Evolutionary conservation across 2,329 filamentous ascomycete species (phyloP), one percentile per base, ranked within the genome.

Genomic region (Colletotrichum camelliae): DNA sequence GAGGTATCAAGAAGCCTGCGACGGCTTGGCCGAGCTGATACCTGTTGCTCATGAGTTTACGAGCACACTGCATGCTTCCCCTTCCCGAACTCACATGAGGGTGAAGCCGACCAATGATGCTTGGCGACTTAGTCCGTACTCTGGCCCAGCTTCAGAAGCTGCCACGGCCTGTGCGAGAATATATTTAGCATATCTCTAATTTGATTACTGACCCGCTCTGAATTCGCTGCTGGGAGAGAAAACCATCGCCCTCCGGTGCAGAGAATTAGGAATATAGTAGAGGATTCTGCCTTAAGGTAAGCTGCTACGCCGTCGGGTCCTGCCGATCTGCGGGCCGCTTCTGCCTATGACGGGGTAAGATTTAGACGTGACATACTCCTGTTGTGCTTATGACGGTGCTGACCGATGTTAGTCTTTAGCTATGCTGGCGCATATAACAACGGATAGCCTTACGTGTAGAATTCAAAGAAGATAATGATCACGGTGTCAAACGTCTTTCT

Each of bases 1-100:
- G 84, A 12, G 85, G 84, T 66, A 86, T 83, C 7, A 86, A 48
- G 7, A 85, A 80, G 2, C 83, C 84, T 7, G 84, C 85, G 12
- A 86, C 27, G 7, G 82, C 84, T 78, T 86, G 84, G 12, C 83
- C 83, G 4, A 85, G 78, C 60, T 83, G 80, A 71, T 85, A 85
- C 77, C 80, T 83, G 39, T 16, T 18, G 7, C 15, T 12, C 5
- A 13, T 72, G 33, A 72, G 69, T 24, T 4, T 5, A 43, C 16
- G 4, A 10, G 7, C 27, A 3, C 16, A 6, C 29, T 12, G 58
- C 1, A 13, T 15, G 8, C 29, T 7, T 35, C 6, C 24, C 12
- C 35, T 9, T 35, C 6, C 24, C 12, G 1, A 2, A 35, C 79
- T 52, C 29, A 80, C 80, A 79, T 81, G 35, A 80, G 79, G 4